phyloP scores from a whole-genome alignment of 305 asterid genomes.

The Euphrasia arctica region DNA sequence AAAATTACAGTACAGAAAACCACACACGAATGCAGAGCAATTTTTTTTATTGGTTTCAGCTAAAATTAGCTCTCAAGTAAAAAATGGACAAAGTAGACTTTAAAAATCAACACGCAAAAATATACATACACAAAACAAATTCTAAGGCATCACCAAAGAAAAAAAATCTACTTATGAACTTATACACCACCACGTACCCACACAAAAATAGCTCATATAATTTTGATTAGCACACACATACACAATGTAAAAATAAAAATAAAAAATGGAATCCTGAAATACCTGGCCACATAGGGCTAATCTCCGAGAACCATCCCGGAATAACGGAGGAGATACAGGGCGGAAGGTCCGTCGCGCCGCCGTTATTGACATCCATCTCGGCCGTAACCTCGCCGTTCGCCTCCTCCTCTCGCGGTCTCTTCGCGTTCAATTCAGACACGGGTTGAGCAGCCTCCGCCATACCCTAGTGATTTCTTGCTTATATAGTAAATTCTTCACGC shows the following conservation, averaged over 20 bases:
- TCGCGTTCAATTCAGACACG: conserved; percentile 40
- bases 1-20: too few relatives aligned
- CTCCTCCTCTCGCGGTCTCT: conserved; percentile 44
- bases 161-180: too few relatives aligned
- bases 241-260: too few relatives aligned
- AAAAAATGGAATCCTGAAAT: conserved; percentile 19
- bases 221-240: too few relatives aligned
- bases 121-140: neutral
- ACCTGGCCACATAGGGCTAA: conserved; percentile 98
- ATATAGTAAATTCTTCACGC: conserved; percentile 24
- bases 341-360: conserved; percentile 33
- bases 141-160: neutral
- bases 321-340: conserved; percentile 57
- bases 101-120: neutral
- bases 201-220: too few relatives aligned
- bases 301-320: conserved; percentile 95
- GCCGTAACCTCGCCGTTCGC: conserved; percentile 28
- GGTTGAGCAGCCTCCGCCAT: conserved; percentile 38
- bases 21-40: too few relatives aligned
- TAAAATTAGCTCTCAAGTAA: neutral
- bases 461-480: neutral
- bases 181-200: too few relatives aligned
- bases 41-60: neutral
- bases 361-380: conserved; percentile 45
- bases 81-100: neutral